Percentiles rank a stretch among this genome's conserved stretches.
Conservation (phyloP, 129 eudicot species). For the Flaveria robusta region DNA sequence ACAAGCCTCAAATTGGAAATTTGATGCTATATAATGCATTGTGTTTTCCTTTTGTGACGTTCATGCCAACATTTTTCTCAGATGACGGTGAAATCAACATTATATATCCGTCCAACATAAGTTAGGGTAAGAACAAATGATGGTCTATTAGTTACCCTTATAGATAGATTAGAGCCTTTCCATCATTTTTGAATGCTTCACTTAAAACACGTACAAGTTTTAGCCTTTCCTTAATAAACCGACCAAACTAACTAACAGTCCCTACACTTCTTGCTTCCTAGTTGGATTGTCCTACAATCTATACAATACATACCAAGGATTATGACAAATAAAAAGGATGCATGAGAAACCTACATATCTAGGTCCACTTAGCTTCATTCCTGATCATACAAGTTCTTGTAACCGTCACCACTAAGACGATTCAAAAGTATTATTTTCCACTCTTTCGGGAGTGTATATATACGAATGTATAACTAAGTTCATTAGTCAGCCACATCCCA, state of each 20-base stretch:
- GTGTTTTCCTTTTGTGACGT: neutral
- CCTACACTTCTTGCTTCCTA: constrained; percentile 1
- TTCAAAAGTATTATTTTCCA: neutral
- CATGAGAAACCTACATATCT: constrained; percentile 4
- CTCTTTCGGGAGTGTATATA: neutral
- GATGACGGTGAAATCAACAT: neutral
- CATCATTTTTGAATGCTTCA: neutral
- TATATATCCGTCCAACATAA: constrained; percentile 7
- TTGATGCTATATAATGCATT: neutral
- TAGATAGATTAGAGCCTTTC: constrained; percentile 3
- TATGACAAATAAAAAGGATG: neutral
- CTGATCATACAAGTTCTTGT: neutral
- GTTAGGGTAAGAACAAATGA: neutral
- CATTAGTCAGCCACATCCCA: neutral
- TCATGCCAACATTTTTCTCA: neutral
- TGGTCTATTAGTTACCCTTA: neutral
- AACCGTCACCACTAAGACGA: neutral
- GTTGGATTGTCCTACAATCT: neutral
- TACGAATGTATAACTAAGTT: neutral
- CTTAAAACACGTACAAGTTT: neutral
- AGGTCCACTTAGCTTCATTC: neutral
- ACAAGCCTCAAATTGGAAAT: neutral
- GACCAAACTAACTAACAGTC: constrained; percentile 6
- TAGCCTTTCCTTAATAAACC: neutral
- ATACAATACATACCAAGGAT: neutral